phyloP scores from a whole-genome alignment of 2,329 filamentous ascomycete species.

The Ceratocystis huliohia region DNA sequence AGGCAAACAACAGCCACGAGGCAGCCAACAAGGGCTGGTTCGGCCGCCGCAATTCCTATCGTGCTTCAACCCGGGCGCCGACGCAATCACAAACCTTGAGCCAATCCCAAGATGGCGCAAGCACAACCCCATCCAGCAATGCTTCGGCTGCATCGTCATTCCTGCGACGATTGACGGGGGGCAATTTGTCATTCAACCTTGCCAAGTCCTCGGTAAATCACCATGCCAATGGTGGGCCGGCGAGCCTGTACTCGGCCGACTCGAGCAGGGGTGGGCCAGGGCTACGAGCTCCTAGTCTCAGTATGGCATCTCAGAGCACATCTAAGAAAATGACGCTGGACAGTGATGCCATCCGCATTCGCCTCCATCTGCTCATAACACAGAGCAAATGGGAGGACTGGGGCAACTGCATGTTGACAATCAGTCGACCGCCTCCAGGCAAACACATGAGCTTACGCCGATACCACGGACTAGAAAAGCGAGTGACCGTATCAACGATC shows the following conservation, averaged over 20 bases:
- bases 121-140: slow-evolving; percentile 45
- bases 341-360: slow-evolving; percentile 70
- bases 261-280: slow-evolving; percentile 39
- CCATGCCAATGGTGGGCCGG: slow-evolving; percentile 37
- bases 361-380: slow-evolving; percentile 67
- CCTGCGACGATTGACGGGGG: slow-evolving; percentile 62
- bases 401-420: slow-evolving; percentile 70
- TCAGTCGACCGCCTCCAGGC: slow-evolving; percentile 59
- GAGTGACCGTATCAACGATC: slow-evolving; percentile 65
- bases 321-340: slow-evolving; percentile 44
- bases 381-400: slow-evolving; percentile 81
- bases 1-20: slow-evolving; percentile 29
- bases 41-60: slow-evolving; percentile 52
- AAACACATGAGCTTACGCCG: slow-evolving; percentile 46
- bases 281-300: slow-evolving; percentile 46
- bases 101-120: slow-evolving; percentile 61
- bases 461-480: slow-evolving; percentile 63
- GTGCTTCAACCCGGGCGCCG: slow-evolving; percentile 48
- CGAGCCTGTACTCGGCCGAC: slow-evolving; percentile 49
- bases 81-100: slow-evolving; percentile 25
- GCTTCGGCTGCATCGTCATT: slow-evolving; percentile 63
- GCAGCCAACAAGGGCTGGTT: slow-evolving; percentile 41
- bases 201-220: slow-evolving; percentile 61
- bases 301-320: slow-evolving; percentile 34
- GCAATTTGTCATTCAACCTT: slow-evolving; percentile 65